Evolutionary conservation across 75 land plant species (phyloP).

Genomic region (Cryptomeria japonica): DNA sequence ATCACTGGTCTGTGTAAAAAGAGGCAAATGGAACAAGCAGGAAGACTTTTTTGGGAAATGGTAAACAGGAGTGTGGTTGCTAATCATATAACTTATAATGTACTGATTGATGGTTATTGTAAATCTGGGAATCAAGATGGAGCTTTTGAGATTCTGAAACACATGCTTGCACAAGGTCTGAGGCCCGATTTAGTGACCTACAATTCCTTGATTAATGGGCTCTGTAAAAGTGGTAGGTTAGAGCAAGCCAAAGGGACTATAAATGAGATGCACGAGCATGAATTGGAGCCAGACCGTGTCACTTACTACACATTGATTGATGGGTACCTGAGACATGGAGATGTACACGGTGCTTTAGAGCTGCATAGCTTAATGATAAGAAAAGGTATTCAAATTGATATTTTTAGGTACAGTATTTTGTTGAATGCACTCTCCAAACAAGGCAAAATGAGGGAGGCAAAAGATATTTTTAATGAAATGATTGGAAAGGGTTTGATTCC

Average conservation of each 20-base stretch:
- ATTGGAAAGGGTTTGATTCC: slow-evolving; percentile 39
- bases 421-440: slow-evolving; percentile 63
- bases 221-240: slow-evolving; percentile 41
- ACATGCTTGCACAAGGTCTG: slow-evolving; percentile 29
- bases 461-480: slow-evolving; percentile 40
- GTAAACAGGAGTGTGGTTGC: slow-evolving; percentile 31
- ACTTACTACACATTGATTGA: slow-evolving; percentile 54
- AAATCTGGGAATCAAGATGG: slow-evolving; percentile 41
- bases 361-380: slow-evolving; percentile 31
- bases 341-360: slow-evolving; percentile 26
- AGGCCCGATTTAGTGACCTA: slow-evolving; percentile 45
- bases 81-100: slow-evolving; percentile 46
- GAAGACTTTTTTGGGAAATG: slow-evolving; percentile 49
- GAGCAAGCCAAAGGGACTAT: slow-evolving; percentile 40
- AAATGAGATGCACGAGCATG: slow-evolving; percentile 38
- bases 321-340: slow-evolving; percentile 27
- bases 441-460: slow-evolving; percentile 50
- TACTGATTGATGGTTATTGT: slow-evolving; percentile 62
- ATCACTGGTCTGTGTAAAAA: slow-evolving; percentile 50
- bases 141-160: slow-evolving; percentile 27
- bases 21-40: slow-evolving; percentile 35
- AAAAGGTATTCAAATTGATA: slow-evolving; percentile 31
- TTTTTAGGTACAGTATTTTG: slow-evolving; percentile 43
- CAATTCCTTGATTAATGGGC: slow-evolving; percentile 51
- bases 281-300: slow-evolving; percentile 38